Base-by-base conservation (phyloP, 805 yeast genomes). In the Brettanomyces naardenensis region DNA sequence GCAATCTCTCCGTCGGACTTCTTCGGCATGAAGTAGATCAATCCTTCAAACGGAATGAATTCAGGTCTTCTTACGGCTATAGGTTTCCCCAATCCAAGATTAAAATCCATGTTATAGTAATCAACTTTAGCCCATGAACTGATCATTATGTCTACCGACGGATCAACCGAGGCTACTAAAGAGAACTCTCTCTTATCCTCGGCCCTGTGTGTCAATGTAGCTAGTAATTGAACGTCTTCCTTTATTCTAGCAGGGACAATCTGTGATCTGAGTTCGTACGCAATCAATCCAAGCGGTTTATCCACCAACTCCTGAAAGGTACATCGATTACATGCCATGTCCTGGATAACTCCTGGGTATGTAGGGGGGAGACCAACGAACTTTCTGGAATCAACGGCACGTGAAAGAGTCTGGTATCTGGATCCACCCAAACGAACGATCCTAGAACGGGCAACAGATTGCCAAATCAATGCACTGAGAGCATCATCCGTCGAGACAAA, bases 31-130 rank as follows among this genome's bases (percentile, higher is more conserved):
- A 33, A 33, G 28, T 33, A 23, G 15, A 22, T 23, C 10, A 33
- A 33, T 22, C 29, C 36, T 15, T 22, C 29, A 23, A 22, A 15
- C 6, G 28, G 15, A 5, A 15, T 2, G 19, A 23, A 33, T 23
- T n/a, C 19, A 18, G 36, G 36, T 19, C 28, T 33, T 33, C 36
- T 33, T 5, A 33, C 35, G 13, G 35, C 35, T 10, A 32, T 15
- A 10, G 35, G 35, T 7, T 32, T 32, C 13, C 35, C 35, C 13
- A 32, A 26, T n/a, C 35, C 35, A 13, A 32, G 13, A 11, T 18
- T 18, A 20, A 32, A 32, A n/a, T 32, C 35, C 13, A 32, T 23
- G 14, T 21, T 19, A 21, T 19, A 32, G 18, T 26, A 20, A 13
- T 32, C 18, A 11, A 32, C 10, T 6, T 20, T 20, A 6, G 35